phyloP scores from a whole-genome alignment of 768 basidiomycete species.

The Lentinula detonsa region DNA sequence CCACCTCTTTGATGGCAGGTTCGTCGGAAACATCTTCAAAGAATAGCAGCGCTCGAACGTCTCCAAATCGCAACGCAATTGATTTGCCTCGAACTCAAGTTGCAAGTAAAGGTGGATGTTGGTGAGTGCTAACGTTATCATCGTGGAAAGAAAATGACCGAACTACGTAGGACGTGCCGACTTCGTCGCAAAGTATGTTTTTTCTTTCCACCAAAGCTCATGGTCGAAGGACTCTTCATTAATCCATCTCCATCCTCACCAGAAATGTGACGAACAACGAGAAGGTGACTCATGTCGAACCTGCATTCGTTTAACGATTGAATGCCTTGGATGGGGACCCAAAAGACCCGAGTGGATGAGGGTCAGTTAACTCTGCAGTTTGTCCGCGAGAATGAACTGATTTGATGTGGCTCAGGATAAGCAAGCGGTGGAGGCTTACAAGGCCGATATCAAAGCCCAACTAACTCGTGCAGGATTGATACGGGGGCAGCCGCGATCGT shows the following conservation, averaged over 20 bases:
- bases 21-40: slow-evolving; percentile 27
- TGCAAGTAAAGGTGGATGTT: slow-evolving; percentile 72
- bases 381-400: background rate
- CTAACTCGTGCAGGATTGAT: slow-evolving; percentile 74
- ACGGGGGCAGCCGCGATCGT: slow-evolving; percentile 72
- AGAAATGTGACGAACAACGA: slow-evolving; percentile 90
- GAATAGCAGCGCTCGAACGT: slow-evolving; percentile 32
- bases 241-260: slow-evolving; percentile 6
- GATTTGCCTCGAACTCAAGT: slow-evolving; percentile 48
- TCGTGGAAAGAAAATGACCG: slow-evolving; percentile 9
- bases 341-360: slow-evolving; percentile 89
- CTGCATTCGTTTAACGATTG: slow-evolving; percentile 72
- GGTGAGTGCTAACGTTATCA: slow-evolving; percentile 40
- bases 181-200: slow-evolving; percentile 65
- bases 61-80: slow-evolving; percentile 39
- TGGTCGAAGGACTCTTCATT: slow-evolving; percentile 8
- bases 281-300: slow-evolving; percentile 78
- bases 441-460: slow-evolving; percentile 78
- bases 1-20: slow-evolving; percentile 27
- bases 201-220: background rate
- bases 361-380: slow-evolving; percentile 33
- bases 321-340: slow-evolving; percentile 81
- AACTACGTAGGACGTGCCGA: slow-evolving; percentile 65
- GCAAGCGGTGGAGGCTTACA: slow-evolving; percentile 74
- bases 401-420: slow-evolving; percentile 56